phyloP scores from a whole-genome alignment of 257 asterid genomes.

The Capsicum baccatum region DNA sequence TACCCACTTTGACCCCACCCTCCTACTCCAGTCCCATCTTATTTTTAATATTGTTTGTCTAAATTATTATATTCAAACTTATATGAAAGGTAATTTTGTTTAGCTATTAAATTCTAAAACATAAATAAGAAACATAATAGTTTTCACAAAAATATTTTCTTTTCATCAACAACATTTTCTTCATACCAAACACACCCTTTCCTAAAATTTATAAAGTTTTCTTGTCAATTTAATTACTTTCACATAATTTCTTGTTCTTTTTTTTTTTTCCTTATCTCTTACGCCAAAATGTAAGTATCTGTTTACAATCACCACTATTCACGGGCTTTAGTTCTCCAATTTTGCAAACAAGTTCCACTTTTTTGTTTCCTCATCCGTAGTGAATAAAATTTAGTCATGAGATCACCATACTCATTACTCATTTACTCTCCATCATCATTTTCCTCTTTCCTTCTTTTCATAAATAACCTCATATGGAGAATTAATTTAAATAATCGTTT shows the following conservation, averaged over 20 bases:
- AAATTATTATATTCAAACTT: neutral
- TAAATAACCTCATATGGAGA: neutral
- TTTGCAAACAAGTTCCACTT: neutral
- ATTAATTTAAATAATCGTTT: too few species aligned
- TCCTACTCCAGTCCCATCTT: too few species aligned
- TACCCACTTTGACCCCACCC: too few species aligned
- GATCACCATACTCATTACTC: neutral
- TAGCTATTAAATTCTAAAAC: neutral
- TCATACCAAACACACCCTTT: neutral
- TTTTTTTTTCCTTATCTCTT: neutral
- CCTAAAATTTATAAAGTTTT: constrained; percentile 5
- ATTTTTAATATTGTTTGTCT: too few species aligned
- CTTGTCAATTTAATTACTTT: constrained; percentile 3
- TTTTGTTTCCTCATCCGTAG: neutral
- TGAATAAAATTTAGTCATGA: neutral
- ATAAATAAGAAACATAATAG: neutral
- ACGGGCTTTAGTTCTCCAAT: neutral
- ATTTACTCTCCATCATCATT: neutral
- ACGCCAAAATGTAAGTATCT: constrained; percentile 23
- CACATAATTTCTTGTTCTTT: neutral
- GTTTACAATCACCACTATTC: neutral
- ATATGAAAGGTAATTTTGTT: neutral
- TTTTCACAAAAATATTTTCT: too few species aligned
- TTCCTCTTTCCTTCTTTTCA: neutral
- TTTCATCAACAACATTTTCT: neutral